phyloP scores from a whole-genome alignment of 2,329 filamentous ascomycete genomes.

The Beauveria sp. region DNA sequence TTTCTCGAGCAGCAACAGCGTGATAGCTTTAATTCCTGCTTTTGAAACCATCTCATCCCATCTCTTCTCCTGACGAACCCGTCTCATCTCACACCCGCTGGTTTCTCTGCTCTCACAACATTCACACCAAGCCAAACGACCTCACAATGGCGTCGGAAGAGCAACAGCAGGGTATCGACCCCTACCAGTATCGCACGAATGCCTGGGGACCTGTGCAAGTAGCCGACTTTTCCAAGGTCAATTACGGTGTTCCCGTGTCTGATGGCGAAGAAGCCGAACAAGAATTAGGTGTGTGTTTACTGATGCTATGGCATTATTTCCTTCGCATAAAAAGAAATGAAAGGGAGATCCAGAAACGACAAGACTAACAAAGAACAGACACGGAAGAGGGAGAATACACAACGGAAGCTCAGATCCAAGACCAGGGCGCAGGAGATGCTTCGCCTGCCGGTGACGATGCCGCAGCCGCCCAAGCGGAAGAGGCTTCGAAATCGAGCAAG shows the following conservation, averaged over 20 bases:
- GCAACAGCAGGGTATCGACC: background rate
- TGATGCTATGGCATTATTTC: background rate
- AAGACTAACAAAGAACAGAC: background rate
- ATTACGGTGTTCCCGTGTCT: background rate
- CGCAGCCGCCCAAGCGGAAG: slow-evolving; percentile 2
- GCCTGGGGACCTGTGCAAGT: background rate
- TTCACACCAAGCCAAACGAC: background rate
- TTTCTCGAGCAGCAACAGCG: background rate
- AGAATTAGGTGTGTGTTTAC: background rate
- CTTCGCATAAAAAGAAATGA: background rate
- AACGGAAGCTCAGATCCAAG: slow-evolving; percentile 6
- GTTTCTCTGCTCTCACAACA: background rate
- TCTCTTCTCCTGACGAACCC: background rate
- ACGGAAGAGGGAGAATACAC: slow-evolving; percentile 8
- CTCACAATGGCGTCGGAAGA: slow-evolving; percentile 10
- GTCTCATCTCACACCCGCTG: background rate
- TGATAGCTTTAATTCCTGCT: background rate
- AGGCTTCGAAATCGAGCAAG: background rate
- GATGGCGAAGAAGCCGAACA: slow-evolving; percentile 5
- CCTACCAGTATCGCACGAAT: background rate
- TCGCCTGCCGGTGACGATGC: background rate
- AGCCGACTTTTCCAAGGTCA: slow-evolving; percentile 6
- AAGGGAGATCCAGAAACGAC: too few relatives aligned
- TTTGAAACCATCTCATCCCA: background rate
- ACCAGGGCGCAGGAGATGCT: slow-evolving; percentile 4